Evolutionary conservation across 1,284 basidiomycete genomes (phyloP).

Genomic region (Sporisorium scitamineum): DNA sequence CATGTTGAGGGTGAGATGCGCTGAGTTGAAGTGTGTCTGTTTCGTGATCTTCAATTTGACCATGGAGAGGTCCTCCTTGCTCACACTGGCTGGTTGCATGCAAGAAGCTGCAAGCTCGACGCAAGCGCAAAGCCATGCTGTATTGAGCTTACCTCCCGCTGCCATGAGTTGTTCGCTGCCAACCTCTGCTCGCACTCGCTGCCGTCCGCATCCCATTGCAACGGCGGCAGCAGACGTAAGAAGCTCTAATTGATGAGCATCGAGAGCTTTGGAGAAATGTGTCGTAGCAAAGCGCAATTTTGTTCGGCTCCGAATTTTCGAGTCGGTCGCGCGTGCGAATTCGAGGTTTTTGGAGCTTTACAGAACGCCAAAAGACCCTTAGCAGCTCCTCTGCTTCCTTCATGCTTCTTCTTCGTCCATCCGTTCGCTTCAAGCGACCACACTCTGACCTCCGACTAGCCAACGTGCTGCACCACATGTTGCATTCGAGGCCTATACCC

Average conservation of each 20-base stretch:
- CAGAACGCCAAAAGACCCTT: background rate
- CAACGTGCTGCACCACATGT: background rate
- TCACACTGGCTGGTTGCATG: background rate
- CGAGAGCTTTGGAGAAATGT: background rate
- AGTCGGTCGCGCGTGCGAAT: constrained; percentile 24
- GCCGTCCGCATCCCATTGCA: background rate
- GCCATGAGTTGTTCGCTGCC: background rate
- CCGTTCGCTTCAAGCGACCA: background rate
- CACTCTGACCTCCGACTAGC: background rate
- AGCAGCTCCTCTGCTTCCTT: background rate
- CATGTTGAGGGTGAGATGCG: background rate
- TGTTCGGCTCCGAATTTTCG: constrained; percentile 26
- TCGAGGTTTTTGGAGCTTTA: constrained; percentile 23
- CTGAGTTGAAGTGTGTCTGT: background rate
- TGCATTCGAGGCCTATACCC: background rate
- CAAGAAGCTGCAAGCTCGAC: background rate
- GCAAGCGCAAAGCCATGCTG: background rate
- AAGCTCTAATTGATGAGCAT: background rate
- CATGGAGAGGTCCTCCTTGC: background rate
- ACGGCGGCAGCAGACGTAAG: background rate
- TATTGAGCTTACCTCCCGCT: background rate
- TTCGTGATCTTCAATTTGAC: background rate
- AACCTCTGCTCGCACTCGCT: background rate
- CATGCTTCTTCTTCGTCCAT: constrained; percentile 11
- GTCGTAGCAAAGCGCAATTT: background rate